Base-by-base conservation (phyloP, 805 yeast genomes). In the Candida caryicola region DNA sequence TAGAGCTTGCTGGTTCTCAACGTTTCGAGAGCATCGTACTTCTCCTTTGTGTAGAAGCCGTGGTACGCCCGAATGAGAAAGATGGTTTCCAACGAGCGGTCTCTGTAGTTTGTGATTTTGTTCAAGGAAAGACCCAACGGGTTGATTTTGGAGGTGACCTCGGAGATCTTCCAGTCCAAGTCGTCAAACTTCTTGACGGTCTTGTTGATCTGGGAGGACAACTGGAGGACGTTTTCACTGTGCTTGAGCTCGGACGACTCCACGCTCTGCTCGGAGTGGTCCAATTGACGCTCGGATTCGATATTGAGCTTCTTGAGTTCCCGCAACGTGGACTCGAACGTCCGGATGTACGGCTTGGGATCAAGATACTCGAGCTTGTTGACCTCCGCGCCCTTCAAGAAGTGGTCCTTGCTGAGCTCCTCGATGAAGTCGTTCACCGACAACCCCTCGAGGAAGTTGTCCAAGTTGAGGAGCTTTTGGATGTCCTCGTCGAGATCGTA, bases 261-360 rank as follows among this genome's bases (percentile, higher is more conserved):
- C 1, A 83, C 87, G 14, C 77, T 79, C 14, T 62, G 64, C 33
- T 76, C 82, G 16, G 81, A 68, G n/a, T 63, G 61, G 3, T 62
- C 62, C 45, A 79, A 81, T 37, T 71, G 72, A 12, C 59, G 56
- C 4, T 62, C 55, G 2, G 89, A 77, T 31, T 82, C 82, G 1
- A 71, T 74, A 32, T 72, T 72, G 30, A 93, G 62, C 34, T 69
- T 70, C 50, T 79, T 76, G 46, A 91, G 66, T 52, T 87, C 91
- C 32, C 79, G 72, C 31, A 89, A 66, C 2, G 93, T 86, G 1
- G 90, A 79, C 56, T 91, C 97, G 59, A 93, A 90, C 0, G 96
- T 87, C 49, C 96, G 76, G 33, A 91, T 91, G 56, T 86, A 93
- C 2, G 98, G 98, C 53, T 87, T 88, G 1, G 98, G 96, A 54